Percentiles rank a stretch among this genome's conserved stretches.
These are phyloP conservation scores for Pyrenophora seminiperda DNA, from an alignment of 2,329 filamentous ascomycete species.

Conservation along the genomic window DNA sequence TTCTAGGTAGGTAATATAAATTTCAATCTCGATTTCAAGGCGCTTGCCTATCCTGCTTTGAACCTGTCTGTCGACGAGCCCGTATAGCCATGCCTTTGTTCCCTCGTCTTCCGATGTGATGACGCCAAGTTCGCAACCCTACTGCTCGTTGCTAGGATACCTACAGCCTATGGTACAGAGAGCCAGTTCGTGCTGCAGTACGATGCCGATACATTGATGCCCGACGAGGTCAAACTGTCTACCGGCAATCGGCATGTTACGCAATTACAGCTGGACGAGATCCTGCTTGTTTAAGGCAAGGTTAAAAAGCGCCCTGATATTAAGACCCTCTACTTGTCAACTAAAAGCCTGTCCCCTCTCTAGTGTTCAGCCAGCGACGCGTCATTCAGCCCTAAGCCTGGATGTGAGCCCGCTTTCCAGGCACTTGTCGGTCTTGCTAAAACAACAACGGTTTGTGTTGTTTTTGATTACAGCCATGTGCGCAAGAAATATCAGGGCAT, in stretches of 20 bases:
- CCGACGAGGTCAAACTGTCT: slow-evolving; percentile 3
- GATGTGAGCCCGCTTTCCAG: slow-evolving; percentile 9
- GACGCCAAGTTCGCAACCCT: slow-evolving; percentile 13
- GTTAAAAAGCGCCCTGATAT: slow-evolving; percentile 13
- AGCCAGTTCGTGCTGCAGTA: slow-evolving; percentile 14
- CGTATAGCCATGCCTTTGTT: slow-evolving; percentile 13
- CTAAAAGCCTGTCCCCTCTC: background rate
- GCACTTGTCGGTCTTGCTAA: slow-evolving; percentile 12
- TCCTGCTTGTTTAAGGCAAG: slow-evolving; percentile 4
- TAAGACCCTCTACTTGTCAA: slow-evolving; percentile 10
- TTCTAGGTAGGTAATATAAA: slow-evolving; percentile 19
- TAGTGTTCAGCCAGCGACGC: background rate
- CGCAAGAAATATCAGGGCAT: slow-evolving; percentile 7
- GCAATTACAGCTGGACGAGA: slow-evolving; percentile 7
- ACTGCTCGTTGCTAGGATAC: slow-evolving; percentile 7
- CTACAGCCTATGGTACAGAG: slow-evolving; percentile 5
- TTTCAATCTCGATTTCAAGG: slow-evolving; percentile 11
- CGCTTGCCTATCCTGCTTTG: slow-evolving; percentile 14
- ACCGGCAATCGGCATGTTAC: slow-evolving; percentile 3
- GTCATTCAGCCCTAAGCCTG: slow-evolving; percentile 9
- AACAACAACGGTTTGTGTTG: slow-evolving; percentile 12
- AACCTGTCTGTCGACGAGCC: slow-evolving; percentile 1
- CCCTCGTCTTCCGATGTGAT: slow-evolving; percentile 15
- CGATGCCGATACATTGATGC: slow-evolving; percentile 9
- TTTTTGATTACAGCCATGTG: slow-evolving; percentile 14